Percentiles rank a stretch among this genome's conserved stretches.
Evolutionary conservation across 192 early-diverging fungal species (phyloP).

Genomic region (Gonapodya prolifera): DNA sequence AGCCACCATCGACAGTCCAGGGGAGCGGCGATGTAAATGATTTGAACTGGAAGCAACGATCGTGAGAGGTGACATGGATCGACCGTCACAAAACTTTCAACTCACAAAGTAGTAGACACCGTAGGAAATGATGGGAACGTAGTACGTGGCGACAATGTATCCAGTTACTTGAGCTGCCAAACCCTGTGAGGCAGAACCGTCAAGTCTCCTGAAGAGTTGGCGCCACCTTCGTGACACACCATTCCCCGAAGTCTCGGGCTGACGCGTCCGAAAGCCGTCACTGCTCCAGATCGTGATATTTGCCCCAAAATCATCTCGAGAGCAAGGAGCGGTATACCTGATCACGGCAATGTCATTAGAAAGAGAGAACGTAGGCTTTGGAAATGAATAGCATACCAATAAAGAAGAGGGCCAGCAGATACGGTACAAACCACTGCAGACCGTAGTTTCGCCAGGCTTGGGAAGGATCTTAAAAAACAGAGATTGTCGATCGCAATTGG

Average conservation of each 20-base stretch:
- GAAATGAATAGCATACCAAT: not conserved
- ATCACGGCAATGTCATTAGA: not conserved
- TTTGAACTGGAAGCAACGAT: not conserved
- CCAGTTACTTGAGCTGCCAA: not conserved
- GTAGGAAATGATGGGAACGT: not conserved
- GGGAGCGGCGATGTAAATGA: not conserved
- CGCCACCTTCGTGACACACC: too few relatives aligned
- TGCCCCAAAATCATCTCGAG: not conserved
- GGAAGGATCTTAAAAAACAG: not conserved
- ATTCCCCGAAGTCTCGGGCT: not conserved
- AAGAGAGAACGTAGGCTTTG: not conserved
- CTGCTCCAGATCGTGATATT: not conserved
- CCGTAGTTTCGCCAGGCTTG: not conserved
- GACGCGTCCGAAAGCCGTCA: not conserved
- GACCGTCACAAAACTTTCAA: not conserved
- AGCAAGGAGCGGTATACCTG: not conserved
- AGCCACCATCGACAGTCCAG: not conserved
- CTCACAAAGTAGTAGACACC: not conserved
- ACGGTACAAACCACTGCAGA: not conserved
- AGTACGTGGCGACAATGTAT: not conserved
- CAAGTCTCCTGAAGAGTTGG: too few relatives aligned
- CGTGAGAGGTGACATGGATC: not conserved
- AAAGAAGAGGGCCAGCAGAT: not conserved
- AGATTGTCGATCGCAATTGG: not conserved
- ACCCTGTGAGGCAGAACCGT: too few relatives aligned